Percentiles rank a stretch among this genome's conserved stretches.
phyloP scores from a whole-genome alignment of 805 yeast genomes.

The Saccharomycopsis microspora region DNA sequence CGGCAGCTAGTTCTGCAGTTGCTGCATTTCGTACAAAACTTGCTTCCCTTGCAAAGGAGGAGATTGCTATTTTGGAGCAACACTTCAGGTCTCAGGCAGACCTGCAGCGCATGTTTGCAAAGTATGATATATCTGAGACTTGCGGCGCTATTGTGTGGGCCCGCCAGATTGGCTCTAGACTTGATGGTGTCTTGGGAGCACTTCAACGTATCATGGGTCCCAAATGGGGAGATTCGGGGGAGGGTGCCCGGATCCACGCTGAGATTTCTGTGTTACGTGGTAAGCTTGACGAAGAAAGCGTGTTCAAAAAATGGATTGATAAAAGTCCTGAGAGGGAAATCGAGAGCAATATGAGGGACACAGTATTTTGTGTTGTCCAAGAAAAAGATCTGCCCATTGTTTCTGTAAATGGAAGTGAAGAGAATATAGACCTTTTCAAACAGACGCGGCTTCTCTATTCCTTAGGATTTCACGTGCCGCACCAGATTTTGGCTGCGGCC shows the following conservation, averaged over 20 bases:
- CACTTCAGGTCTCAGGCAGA: conserved; percentile 27
- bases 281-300: conserved; percentile 31
- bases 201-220: conserved; percentile 44
- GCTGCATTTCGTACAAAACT: conserved; percentile 47
- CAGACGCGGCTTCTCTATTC: conserved; percentile 41
- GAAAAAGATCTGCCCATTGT: conserved; percentile 19
- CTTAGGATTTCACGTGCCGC: conserved; percentile 49
- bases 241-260: conserved; percentile 50
- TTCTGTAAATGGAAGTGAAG: conserved; percentile 39
- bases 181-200: conserved; percentile 30
- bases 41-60: conserved; percentile 35
- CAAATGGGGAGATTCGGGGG: conserved; percentile 52
- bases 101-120: conserved; percentile 25
- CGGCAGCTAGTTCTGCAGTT: conserved; percentile 44
- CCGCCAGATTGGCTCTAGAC: conserved; percentile 34
- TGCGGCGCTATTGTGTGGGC: conserved; percentile 41
- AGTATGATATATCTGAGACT: conserved; percentile 36
- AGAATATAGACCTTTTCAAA: conserved; percentile 31
- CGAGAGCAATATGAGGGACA: conserved; percentile 21
- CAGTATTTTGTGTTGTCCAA: conserved; percentile 29
- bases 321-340: conserved; percentile 16
- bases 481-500: conserved; percentile 33
- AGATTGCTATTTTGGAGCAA: conserved; percentile 31
- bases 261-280: conserved; percentile 36
- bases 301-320: conserved; percentile 40